Base-by-base conservation (phyloP, 208 protist genomes). In the Trypanosoma melophagium region DNA sequence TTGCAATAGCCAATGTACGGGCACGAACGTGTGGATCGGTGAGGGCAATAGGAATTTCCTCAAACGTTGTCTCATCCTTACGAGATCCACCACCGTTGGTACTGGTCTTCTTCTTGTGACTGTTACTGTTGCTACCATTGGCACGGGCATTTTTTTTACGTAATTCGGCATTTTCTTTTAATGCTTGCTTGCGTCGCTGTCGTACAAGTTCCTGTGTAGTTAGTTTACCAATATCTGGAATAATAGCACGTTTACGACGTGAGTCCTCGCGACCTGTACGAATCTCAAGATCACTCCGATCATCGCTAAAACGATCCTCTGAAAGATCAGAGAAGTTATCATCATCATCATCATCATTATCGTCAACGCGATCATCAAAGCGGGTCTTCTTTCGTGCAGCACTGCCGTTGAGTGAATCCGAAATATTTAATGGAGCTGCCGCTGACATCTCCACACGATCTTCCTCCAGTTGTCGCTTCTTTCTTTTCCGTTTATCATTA, bases 31-130 rank as follows among this genome's bases (percentile, higher is more conserved):
- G 72, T 10, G 90, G 89, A 66, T 97, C 94, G 2, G 84, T 90
- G 60, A 97, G 77, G 21, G 85, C 89, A 35, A 95, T 80, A 28
- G 91, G 91, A 22, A 96, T 81, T 72, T 92, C 87, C 75, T 96
- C 89, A 65, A 96, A 96, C 19, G 81, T 81, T 12, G 76, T 87
- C 47, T 84, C 77, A 56, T 89, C 76, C 68, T 84, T 89, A 22
- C 78, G 81, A 3, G 69, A 74, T 5, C 71, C 76, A 14, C 60
- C 54, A 47, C 42, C 16, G 0, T 42, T 22, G 2, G 68, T 69
- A 44, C 7, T 59, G 28, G 28, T 35, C 28, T 35, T 35, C 28
- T 35, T 35, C 31, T 75, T 65, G 38, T 47, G 58, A 61, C 79
- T 77, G 56, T 86, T 87, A 70, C 86, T 87, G 55, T 78, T 84